These are phyloP conservation scores for Colletotrichum sp. DNA, from an alignment of 2,329 filamentous ascomycete species.

Conservation along the genomic window DNA sequence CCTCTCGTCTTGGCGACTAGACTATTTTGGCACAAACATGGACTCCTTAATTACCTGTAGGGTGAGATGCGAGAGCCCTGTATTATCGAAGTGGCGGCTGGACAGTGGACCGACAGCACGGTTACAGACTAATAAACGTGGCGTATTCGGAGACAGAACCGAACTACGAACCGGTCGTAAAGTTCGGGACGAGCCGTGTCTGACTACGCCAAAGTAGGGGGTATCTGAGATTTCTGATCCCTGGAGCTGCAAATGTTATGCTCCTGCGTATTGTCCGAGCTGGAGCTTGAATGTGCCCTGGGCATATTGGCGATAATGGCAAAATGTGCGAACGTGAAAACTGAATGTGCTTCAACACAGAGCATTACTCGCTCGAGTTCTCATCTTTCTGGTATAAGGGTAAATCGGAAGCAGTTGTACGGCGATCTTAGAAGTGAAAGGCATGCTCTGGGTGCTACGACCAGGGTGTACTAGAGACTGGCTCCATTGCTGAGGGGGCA, in stretches of 20 bases:
- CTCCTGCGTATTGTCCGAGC: not conserved
- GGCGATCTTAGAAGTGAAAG: not conserved
- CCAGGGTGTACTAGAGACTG: not conserved
- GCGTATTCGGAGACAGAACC: not conserved
- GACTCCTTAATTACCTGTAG: not conserved
- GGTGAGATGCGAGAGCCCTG: not conserved
- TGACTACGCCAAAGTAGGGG: not conserved
- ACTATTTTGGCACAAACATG: not conserved
- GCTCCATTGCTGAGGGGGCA: not conserved
- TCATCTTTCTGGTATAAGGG: not conserved
- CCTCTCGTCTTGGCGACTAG: too few relatives aligned
- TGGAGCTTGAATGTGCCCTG: not conserved
- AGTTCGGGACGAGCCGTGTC: not conserved
- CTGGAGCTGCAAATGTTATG: not conserved
- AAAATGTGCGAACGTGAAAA: not conserved
- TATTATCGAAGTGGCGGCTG: not conserved
- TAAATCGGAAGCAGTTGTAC: not conserved
- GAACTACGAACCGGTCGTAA: not conserved
- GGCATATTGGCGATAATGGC: not conserved
- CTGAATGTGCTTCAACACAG: accelerated
- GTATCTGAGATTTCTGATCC: not conserved
- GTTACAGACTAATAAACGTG: not conserved
- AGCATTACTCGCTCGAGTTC: not conserved
- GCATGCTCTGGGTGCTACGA: not conserved
- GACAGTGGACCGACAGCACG: not conserved